Evolutionary conservation across 2,329 filamentous ascomycete genomes (phyloP).

Genomic region (Macroventuria anomochaeta): DNA sequence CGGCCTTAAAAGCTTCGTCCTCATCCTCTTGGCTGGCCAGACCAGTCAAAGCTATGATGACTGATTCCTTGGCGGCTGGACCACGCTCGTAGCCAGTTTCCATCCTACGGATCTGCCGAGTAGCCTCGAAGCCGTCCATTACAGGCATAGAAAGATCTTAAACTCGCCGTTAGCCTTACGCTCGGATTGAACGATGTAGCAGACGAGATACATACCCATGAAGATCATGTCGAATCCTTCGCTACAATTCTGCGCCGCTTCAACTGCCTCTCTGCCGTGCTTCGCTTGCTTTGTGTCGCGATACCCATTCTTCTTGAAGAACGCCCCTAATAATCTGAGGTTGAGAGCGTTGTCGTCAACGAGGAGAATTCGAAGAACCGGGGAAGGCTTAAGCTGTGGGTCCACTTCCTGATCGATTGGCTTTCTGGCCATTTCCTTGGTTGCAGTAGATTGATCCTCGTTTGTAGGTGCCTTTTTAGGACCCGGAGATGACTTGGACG

Average conservation of each 20-base stretch:
- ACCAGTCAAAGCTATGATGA: conserved; percentile 30
- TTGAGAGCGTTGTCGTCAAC: conserved; percentile 48
- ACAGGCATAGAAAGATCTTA: conserved; percentile 39
- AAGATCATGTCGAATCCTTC: conserved; percentile 30
- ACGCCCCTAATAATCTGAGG: conserved; percentile 33
- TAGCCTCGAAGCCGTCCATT: conserved; percentile 39
- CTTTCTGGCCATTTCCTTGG: too few species aligned
- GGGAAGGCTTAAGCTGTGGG: neutral
- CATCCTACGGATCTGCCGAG: conserved; percentile 29
- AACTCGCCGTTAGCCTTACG: neutral
- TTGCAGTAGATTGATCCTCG: too few species aligned
- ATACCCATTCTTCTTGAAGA: conserved; percentile 27
- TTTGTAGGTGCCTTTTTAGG: too few species aligned
- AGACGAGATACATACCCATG: conserved; percentile 20
- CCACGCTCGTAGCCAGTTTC: conserved; percentile 12
- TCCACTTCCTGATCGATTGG: neutral
- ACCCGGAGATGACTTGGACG: too few species aligned
- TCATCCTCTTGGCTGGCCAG: conserved; percentile 20
- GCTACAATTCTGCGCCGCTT: conserved; percentile 26
- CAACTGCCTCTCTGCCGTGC: conserved; percentile 22
- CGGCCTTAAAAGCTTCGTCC: conserved; percentile 24
- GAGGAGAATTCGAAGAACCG: conserved; percentile 31
- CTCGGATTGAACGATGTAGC: neutral
- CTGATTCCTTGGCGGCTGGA: neutral
- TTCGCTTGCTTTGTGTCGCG: conserved; percentile 8